Conservation (phyloP, 2,329 filamentous ascomycete genomes). For the Cladosporium velox region DNA sequence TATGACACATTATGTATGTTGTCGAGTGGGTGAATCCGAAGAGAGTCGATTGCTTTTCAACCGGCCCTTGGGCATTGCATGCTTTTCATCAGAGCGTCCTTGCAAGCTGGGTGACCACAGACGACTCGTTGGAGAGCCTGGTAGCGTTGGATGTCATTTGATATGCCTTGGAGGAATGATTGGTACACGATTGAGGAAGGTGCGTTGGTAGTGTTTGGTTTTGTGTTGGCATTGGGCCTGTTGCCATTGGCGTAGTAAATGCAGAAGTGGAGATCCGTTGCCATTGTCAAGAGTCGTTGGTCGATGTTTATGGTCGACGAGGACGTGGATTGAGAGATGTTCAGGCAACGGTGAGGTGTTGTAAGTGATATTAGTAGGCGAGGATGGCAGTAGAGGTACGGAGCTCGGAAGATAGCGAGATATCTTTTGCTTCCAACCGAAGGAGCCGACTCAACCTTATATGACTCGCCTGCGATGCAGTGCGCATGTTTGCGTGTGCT, state of each 20-base stretch:
- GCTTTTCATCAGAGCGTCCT: slow-evolving; percentile 15
- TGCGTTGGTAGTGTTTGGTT: slow-evolving; percentile 1
- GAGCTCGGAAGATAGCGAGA: neutral
- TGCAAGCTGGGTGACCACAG: slow-evolving; percentile 18
- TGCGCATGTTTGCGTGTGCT: slow-evolving; percentile 8
- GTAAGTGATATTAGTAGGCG: neutral
- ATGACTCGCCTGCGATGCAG: neutral
- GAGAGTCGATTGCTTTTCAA: neutral
- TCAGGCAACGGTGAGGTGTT: neutral
- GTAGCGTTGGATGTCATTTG: slow-evolving; percentile 31
- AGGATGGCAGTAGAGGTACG: neutral
- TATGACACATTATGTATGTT: neutral
- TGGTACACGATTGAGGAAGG: slow-evolving; percentile 26
- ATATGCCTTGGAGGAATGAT: slow-evolving; percentile 33
- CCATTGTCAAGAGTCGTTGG: slow-evolving; percentile 19
- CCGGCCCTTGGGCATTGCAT: neutral
- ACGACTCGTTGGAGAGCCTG: slow-evolving; percentile 14
- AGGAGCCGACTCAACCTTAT: slow-evolving; percentile 7
- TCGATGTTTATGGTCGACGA: neutral
- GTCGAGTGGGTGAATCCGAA: neutral
- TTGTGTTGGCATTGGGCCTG: neutral
- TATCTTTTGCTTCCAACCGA: neutral
- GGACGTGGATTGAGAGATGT: neutral
- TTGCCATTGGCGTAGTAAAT: slow-evolving; percentile 13
- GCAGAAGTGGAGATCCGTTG: slow-evolving; percentile 22